Evolutionary conservation across 1,284 basidiomycete genomes (phyloP).

Genomic region (Moesziomyces sp.): DNA sequence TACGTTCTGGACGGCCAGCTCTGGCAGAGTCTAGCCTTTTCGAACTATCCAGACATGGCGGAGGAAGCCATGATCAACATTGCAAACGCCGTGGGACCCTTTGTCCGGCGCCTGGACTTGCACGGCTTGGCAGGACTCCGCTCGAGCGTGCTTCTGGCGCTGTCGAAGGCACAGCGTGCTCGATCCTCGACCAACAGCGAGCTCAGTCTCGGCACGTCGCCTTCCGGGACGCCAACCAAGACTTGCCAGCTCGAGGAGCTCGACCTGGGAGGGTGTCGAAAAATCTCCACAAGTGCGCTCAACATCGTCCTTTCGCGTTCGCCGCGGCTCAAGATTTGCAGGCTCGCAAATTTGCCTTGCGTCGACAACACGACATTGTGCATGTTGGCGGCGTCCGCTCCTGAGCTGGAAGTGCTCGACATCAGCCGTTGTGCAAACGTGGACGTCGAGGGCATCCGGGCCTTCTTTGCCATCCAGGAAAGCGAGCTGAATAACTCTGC

Average conservation of each 20-base stretch:
- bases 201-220: background rate
- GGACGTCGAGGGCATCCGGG: constrained; percentile 73
- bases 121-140: constrained; percentile 75
- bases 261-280: constrained; percentile 79
- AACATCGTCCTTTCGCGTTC: constrained; percentile 78
- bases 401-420: constrained; percentile 75
- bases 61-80: constrained; percentile 39
- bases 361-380: constrained; percentile 80
- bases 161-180: constrained; percentile 32
- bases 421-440: constrained; percentile 79
- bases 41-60: constrained; percentile 69
- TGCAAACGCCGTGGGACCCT: constrained; percentile 71
- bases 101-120: constrained; percentile 76
- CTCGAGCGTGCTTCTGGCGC: constrained; percentile 27
- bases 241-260: constrained; percentile 69
- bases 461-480: constrained; percentile 47
- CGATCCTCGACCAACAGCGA: constrained; percentile 7
- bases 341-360: constrained; percentile 76
- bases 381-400: constrained; percentile 74
- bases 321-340: constrained; percentile 74
- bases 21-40: constrained; percentile 74
- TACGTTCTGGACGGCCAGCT: constrained; percentile 88
- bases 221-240: background rate
- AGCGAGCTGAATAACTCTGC: constrained; percentile 11
- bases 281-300: constrained; percentile 76